Percentiles rank a stretch among this genome's conserved stretches.
Conservation (phyloP, 23 red algal genomes). For the Gracilaria caudata region DNA sequence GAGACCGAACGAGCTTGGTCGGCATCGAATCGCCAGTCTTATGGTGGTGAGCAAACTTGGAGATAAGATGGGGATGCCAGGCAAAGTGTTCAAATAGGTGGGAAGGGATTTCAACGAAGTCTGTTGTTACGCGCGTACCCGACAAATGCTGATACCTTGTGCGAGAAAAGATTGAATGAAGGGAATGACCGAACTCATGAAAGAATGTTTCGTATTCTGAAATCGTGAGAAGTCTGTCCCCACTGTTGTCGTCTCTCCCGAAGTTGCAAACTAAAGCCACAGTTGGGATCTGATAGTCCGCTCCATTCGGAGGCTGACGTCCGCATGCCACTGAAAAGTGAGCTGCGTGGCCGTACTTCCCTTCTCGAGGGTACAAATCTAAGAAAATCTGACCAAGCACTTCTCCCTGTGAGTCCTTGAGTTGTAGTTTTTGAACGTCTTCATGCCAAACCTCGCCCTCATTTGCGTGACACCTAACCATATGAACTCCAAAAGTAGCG, state of each 20-base stretch:
- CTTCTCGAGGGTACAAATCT: constrained; percentile 78
- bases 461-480: constrained; percentile 28
- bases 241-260: constrained; percentile 18
- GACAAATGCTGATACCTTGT: constrained; percentile 93
- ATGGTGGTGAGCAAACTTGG: constrained; percentile 55
- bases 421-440: constrained; percentile 72
- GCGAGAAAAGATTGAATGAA: constrained; percentile 88
- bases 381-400: constrained; percentile 83
- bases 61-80: constrained; percentile 65
- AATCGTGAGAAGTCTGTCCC: constrained; percentile 51
- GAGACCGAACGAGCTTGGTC: constrained; percentile 27
- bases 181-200: constrained; percentile 93
- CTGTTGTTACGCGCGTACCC: constrained; percentile 87
- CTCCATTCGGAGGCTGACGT: constrained; percentile 43
- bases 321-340: constrained; percentile 91
- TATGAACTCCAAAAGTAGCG: constrained; percentile 72
- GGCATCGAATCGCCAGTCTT: constrained; percentile 70
- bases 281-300: constrained; percentile 80
- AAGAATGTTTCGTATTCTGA: constrained; percentile 84
- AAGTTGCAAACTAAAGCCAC: constrained; percentile 94
- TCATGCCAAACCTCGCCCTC: constrained; percentile 80
- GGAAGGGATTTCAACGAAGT: constrained; percentile 95
- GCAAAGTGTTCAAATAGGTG: constrained; percentile 90
- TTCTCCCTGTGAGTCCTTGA: constrained; percentile 50
- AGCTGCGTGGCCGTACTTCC: constrained; percentile 86